phyloP scores from a whole-genome alignment of 1,139 yeast species.

The Sugiyamaella paludigena region DNA sequence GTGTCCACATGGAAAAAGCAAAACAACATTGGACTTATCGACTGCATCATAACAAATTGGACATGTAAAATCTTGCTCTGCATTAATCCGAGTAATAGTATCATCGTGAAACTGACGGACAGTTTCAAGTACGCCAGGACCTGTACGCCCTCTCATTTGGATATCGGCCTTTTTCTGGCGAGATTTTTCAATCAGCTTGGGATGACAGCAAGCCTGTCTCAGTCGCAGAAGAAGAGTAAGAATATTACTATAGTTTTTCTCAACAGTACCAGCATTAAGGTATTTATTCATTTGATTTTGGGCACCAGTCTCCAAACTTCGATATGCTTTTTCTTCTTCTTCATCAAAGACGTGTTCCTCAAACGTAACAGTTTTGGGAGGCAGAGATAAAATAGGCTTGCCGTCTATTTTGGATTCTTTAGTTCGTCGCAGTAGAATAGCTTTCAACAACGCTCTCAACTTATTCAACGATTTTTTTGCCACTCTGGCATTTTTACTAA shows the following conservation, averaged over 20 bases:
- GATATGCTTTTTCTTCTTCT: slow-evolving; percentile 56
- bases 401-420: slow-evolving; percentile 78
- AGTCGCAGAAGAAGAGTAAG: slow-evolving; percentile 72
- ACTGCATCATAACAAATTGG: slow-evolving; percentile 65
- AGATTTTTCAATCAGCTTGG: slow-evolving; percentile 69
- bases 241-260: slow-evolving; percentile 52
- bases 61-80: slow-evolving; percentile 49
- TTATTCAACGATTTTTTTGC: slow-evolving; percentile 52
- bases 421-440: slow-evolving; percentile 76
- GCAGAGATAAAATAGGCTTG: slow-evolving; percentile 63
- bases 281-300: slow-evolving; percentile 55
- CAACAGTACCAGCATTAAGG: slow-evolving; percentile 38
- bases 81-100: slow-evolving; percentile 23
- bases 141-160: slow-evolving; percentile 19
- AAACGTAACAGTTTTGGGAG: slow-evolving; percentile 55
- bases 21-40: slow-evolving; percentile 44
- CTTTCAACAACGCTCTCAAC: slow-evolving; percentile 70
- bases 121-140: slow-evolving; percentile 22
- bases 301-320: slow-evolving; percentile 56
- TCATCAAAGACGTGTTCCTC: slow-evolving; percentile 52
- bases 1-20: slow-evolving; percentile 37
- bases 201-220: slow-evolving; percentile 90
- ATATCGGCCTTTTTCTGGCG: slow-evolving; percentile 39
- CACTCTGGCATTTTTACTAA: slow-evolving; percentile 39
- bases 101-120: slow-evolving; percentile 21